Base-by-base conservation (phyloP, 2,329 filamentous ascomycete species). In the Ceratocystis cubensis region DNA sequence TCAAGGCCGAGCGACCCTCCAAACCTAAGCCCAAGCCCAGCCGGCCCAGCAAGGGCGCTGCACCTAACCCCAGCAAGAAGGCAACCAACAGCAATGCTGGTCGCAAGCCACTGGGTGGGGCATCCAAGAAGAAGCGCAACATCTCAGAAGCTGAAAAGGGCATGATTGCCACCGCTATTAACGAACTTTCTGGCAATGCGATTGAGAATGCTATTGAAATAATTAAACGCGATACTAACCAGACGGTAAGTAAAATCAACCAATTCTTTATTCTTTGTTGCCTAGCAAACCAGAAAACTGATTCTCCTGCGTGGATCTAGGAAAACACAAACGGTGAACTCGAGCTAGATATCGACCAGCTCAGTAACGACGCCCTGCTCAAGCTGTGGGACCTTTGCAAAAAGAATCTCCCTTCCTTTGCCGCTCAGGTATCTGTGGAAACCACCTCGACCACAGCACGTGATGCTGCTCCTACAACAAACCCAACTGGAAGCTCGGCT, bases 91-190 rank as follows among this genome's bases (percentile, higher is more conserved):
- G 73, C 3, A 59, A 59, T 37, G 69, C 73, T 0, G 66, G 73
- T 2, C 69, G 75, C 2, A 77, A 76, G 71, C 77, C 78, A 67
- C 68, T 73, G 1, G 71, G 73, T 44, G 72, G 73, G 45, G 50
- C 67, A 30, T 72, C 73, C 67, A 79, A 84, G 74, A 82, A 82
- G 71, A 78, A 78, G 72, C 78, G 75, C 72, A 82, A 82, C 65
- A 83, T 89, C 72, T 84, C 91, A 57, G 87, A 84, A 68, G 81
- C 87, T 2, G 91, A 99, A 76, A 97, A 97, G 79, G 90, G 94
- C 67, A 84, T 92, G 70, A 95, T 99, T 67, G 93, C 91, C 1
- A 87, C 88, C 67, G 88, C 89, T 15, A 94, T 96, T 70, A 88
- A 87, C 71, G 86, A 87, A 69, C 84, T 97, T 67, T 86, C 91